A percentile compares a stretch with the other conserved stretches of the same genome.
phyloP scores from a whole-genome alignment of 2,329 filamentous ascomycete genomes.

The Aspergillus floridensis region DNA sequence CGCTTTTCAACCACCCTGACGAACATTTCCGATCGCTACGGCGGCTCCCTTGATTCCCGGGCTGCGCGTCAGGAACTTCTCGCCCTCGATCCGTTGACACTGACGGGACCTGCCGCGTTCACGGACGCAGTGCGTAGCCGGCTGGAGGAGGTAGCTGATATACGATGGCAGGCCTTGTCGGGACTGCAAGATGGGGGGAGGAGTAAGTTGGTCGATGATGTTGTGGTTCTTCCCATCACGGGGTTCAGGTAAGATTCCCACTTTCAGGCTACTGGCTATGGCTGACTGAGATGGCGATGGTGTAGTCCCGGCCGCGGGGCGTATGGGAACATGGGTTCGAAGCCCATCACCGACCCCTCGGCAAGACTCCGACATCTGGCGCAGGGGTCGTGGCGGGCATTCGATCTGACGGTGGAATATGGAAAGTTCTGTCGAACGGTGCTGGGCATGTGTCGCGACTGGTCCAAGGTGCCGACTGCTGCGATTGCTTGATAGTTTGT shows the following conservation, averaged over 20 bases:
- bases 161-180: slow-evolving; percentile 33
- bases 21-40: background rate
- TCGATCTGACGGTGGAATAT: slow-evolving; percentile 26
- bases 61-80: slow-evolving; percentile 15
- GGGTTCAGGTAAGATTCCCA: slow-evolving; percentile 29
- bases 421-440: slow-evolving; percentile 34
- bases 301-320: slow-evolving; percentile 26
- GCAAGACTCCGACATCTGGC: slow-evolving; percentile 31
- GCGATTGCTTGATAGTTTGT: background rate
- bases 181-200: slow-evolving; percentile 28
- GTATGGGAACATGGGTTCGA: slow-evolving; percentile 35
- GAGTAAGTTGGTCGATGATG: slow-evolving; percentile 31
- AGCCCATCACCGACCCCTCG: slow-evolving; percentile 26
- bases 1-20: slow-evolving; percentile 15
- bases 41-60: slow-evolving; percentile 1
- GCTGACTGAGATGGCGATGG: background rate
- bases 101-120: slow-evolving; percentile 34
- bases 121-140: slow-evolving; percentile 26
- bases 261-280: background rate
- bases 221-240: slow-evolving; percentile 35
- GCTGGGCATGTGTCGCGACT: slow-evolving; percentile 31
- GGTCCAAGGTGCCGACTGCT: slow-evolving; percentile 22
- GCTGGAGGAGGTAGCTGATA: slow-evolving; percentile 20
- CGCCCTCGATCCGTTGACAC: slow-evolving; percentile 26
- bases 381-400: slow-evolving; percentile 32